phyloP scores from a whole-genome alignment of 768 basidiomycete genomes.

The Phlebiopsis gigantea region DNA sequence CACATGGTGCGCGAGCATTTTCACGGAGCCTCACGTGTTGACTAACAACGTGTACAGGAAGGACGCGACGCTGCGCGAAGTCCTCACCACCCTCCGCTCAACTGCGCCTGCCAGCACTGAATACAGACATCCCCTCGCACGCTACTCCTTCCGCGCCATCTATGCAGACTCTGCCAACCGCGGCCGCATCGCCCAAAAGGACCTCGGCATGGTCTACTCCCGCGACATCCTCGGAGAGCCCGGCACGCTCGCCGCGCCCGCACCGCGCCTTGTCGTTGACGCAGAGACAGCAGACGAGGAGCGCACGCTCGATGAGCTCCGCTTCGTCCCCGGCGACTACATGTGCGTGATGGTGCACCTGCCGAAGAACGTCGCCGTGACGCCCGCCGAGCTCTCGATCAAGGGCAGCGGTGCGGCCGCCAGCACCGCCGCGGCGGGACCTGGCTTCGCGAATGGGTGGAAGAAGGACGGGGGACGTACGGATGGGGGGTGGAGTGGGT shows the following conservation, averaged over 20 bases:
- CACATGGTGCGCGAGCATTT: conserved; percentile 51
- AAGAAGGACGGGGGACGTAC: conserved; percentile 28
- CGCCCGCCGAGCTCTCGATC: conserved; percentile 45
- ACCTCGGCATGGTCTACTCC: conserved; percentile 77
- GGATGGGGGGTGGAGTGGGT: conserved; percentile 47
- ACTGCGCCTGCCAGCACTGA: conserved; percentile 63
- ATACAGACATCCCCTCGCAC: conserved; percentile 76
- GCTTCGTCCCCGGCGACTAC: conserved; percentile 79
- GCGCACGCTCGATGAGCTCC: conserved; percentile 71
- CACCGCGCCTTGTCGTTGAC: conserved; percentile 55
- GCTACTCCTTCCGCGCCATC: conserved; percentile 76
- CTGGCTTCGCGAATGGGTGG: conserved; percentile 28
- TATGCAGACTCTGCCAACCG: conserved; percentile 71
- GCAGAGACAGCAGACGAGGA: conserved; percentile 29
- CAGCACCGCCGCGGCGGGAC: conserved; percentile 30
- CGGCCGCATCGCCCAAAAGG: conserved; percentile 70
- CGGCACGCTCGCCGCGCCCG: conserved; percentile 50
- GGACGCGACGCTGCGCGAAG: conserved; percentile 76
- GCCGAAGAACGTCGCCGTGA: conserved; percentile 51
- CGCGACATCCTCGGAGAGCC: conserved; percentile 83
- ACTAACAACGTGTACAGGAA: conserved; percentile 46
- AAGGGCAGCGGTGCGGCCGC: conserved; percentile 42
- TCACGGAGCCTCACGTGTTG: neutral
- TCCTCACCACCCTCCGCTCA: conserved; percentile 71
- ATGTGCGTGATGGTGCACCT: conserved; percentile 70